Evolutionary conservation across 768 basidiomycete species (phyloP), one percentile per base, ranked within the genome.

Genomic region (Suillus variegatus): DNA sequence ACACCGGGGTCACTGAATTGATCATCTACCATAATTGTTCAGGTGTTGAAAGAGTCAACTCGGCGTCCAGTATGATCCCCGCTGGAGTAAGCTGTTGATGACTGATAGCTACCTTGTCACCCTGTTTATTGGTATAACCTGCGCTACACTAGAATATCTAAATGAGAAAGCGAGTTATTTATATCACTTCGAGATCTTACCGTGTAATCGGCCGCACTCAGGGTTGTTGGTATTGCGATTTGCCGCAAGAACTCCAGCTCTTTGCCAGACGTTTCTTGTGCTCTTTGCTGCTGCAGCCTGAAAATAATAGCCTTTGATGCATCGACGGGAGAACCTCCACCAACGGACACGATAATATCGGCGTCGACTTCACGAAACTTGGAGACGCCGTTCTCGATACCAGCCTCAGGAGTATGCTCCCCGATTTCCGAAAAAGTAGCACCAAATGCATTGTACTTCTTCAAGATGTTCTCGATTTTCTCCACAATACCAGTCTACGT

Each of bases 251-350:
- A 86, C 18, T 60, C 58, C 1, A 41, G 58, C 18, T 43, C 41
- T 6, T 77, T 76, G 1, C 84, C 85, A 2, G 85, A 86, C 3
- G 69, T 75, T 66, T 88, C 85, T 65, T 88, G 76, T 32, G 25
- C 18, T 44, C 18, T 20, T 43, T 60, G 41, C 18, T 43, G 25
- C 68, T 90, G 86, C 40, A 88, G 77, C 60, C 85, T 82, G 73
- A 87, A 88, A 9, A 89, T 73, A 36, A 93, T 89, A 0, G 87
- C 87, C 73, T 94, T 94, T 25, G 89, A 79, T 2, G 89, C 91
- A 73, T 93, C 93, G 65, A 93, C 81, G 14, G 92, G 91, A 1
- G 91, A 93, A 58, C 92, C 93, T 28, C 93, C 92, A 3, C 93
- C 93, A 51, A 93, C 81, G 35, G 90, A 79, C 46, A 94, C 84